phyloP scores from a whole-genome alignment of 2,329 filamentous ascomycete genomes.

The Byssoonygena ceratinophila region DNA sequence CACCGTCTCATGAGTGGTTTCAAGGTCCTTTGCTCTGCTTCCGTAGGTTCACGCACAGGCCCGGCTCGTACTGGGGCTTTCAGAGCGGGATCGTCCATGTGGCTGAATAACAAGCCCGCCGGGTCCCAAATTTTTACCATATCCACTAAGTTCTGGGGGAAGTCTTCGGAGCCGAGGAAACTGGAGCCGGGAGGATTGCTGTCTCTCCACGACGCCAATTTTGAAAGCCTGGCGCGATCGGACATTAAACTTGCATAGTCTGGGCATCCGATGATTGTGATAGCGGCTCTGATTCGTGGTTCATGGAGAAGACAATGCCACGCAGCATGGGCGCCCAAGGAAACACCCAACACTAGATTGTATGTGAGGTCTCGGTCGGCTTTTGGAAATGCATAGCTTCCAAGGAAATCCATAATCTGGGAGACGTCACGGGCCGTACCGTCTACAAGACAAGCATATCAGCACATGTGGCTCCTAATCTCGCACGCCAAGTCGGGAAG shows the following conservation, averaged over 20 bases:
- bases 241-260: conserved; percentile 74
- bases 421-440: conserved; percentile 65
- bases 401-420: conserved; percentile 64
- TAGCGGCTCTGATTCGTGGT: conserved; percentile 62
- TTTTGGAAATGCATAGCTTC: conserved; percentile 59
- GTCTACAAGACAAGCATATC: conserved; percentile 28
- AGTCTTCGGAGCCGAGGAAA: conserved; percentile 69
- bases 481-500: no score
- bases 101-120: conserved; percentile 58
- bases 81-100: conserved; percentile 23
- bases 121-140: conserved; percentile 61
- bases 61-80: conserved; percentile 23
- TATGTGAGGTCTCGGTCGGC: conserved; percentile 41
- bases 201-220: conserved; percentile 50
- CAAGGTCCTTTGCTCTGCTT: conserved; percentile 36
- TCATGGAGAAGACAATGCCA: conserved; percentile 79
- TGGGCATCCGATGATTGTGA: conserved; percentile 77
- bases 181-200: conserved; percentile 46
- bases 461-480: no score
- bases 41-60: conserved; percentile 30
- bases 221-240: conserved; percentile 64
- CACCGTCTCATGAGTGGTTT: conserved; percentile 34
- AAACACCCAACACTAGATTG: conserved; percentile 71
- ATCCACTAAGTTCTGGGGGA: conserved; percentile 57
- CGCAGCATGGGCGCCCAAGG: conserved; percentile 73